Conservation (phyloP, 2,329 filamentous ascomycete genomes). For the Dothideomycetes sp. region DNA sequence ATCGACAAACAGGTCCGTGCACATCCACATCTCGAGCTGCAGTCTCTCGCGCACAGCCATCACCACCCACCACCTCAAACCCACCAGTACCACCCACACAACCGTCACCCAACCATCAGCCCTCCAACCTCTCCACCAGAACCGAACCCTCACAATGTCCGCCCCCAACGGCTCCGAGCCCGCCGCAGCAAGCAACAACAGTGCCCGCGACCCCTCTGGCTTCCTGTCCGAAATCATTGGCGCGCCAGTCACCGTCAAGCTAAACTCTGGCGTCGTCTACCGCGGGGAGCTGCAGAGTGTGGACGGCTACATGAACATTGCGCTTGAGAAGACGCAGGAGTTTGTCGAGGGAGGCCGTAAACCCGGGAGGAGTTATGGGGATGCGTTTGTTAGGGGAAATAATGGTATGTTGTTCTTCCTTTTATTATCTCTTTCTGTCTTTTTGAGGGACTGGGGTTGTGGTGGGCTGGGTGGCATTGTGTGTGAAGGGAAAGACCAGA, state of each 20-base stretch:
- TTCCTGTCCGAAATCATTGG: conserved; percentile 94
- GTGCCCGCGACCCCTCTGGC: conserved; percentile 84
- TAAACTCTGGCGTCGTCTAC: conserved; percentile 98
- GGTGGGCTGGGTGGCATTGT: too few relatives aligned
- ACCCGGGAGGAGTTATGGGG: conserved; percentile 74
- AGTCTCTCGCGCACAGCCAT: too few relatives aligned
- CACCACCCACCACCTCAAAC: too few relatives aligned
- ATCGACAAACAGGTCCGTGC: too few relatives aligned
- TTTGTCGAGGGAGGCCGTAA: conserved; percentile 79
- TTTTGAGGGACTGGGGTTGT: background rate
- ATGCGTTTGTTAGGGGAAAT: conserved; percentile 92
- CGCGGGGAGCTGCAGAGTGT: conserved; percentile 96
- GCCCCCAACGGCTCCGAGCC: too few relatives aligned
- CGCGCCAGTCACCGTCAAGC: conserved; percentile 85
- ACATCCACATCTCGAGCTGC: too few relatives aligned
- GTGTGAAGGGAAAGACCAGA: too few relatives aligned
- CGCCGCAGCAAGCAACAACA: too few relatives aligned
- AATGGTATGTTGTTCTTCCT: conserved; percentile 52
- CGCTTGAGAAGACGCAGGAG: conserved; percentile 89
- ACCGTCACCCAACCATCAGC: too few relatives aligned
- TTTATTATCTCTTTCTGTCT: background rate
- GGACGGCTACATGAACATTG: conserved; percentile 99
- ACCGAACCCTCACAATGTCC: too few relatives aligned
- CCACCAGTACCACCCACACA: too few relatives aligned
- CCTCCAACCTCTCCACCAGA: too few relatives aligned